These are phyloP conservation scores for Boeremia exigua DNA, from an alignment of 2,329 filamentous ascomycete species.

Conservation along the genomic window DNA sequence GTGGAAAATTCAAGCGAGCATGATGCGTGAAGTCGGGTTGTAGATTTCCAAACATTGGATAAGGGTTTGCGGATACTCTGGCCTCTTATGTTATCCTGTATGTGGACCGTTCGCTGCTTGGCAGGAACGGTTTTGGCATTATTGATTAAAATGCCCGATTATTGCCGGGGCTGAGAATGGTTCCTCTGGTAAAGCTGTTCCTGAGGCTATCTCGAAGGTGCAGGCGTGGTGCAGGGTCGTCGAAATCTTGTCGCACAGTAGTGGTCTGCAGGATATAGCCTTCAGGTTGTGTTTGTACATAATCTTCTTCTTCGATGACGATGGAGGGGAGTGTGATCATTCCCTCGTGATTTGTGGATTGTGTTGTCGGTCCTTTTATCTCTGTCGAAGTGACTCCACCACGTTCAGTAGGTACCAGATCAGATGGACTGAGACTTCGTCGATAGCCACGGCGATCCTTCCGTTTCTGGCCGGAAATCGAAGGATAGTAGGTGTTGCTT, in stretches of 20 bases:
- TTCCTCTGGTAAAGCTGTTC: conserved; percentile 28
- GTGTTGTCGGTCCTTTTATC: conserved; percentile 16
- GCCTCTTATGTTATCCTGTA: neutral
- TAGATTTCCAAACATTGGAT: too few relatives aligned
- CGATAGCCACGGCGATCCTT: conserved; percentile 29
- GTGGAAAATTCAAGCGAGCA: neutral
- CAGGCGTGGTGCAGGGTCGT: conserved; percentile 24
- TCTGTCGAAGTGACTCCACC: conserved; percentile 18
- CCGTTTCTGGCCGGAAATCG: conserved; percentile 14
- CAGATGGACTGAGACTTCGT: conserved; percentile 25
- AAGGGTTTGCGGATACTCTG: neutral
- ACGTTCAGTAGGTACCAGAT: conserved; percentile 23
- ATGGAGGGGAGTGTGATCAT: conserved; percentile 10
- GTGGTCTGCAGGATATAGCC: conserved; percentile 27
- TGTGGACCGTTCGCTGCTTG: too few relatives aligned
- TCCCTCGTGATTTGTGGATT: neutral
- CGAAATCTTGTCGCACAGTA: conserved; percentile 23
- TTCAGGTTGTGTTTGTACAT: neutral
- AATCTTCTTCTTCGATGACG: conserved; percentile 6
- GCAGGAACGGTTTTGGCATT: neutral
- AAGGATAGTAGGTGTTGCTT: conserved; percentile 17
- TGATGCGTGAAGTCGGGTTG: neutral
- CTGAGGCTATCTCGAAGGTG: conserved; percentile 30
- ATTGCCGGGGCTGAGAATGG: conserved; percentile 24
- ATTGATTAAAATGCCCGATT: conserved; percentile 1